Base-by-base conservation (phyloP, 768 basidiomycete species). In the Coprinellus micaceus region DNA sequence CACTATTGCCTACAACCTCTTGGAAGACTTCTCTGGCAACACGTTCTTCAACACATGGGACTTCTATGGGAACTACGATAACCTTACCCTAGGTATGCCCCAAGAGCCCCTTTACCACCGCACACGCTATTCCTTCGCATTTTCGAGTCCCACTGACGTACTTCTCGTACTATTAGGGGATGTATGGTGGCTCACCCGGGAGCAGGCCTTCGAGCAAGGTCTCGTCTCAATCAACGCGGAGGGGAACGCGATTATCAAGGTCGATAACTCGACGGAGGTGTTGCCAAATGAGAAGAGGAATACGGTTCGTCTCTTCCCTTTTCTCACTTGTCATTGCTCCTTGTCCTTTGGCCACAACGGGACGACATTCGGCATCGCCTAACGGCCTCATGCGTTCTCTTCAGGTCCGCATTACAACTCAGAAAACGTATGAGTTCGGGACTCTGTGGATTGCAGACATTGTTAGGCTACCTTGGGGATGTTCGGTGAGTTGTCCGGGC, bases 221-320 rank as follows among this genome's bases (percentile, higher is more conserved):
- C 74, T 91, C 6, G 80, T 81, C 6, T 87, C 79, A 60, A 67
- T 87, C 58, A 83, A 85, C 59, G 60, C 62, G 41, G 76, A 75
- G 2, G 81, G 84, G 5, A 78, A 83, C 55, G 84, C 81, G 5
- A 80, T 93, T 58, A 75, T 93, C 47, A 82, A 78, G 61, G 91
- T 92, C 2, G 90, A 91, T 71, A 87, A 90, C 60, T 74, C 73
- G 1, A 82, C 81, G 6, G 72, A 75, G 54, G 78, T 88, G 24
- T 77, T 78, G 10, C 58, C 61, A n/a, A 54, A 69, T 15, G 64
- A 73, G 19, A 77, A 82, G 58, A 73, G 89, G 40, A 81, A 85
- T 61, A 74, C 88, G 15, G 88, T 89, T 36, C 43, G 74, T 64
- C 33, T 13, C 13, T 17, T 15, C 13, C 24, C 17, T 56, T n/a